Evolutionary conservation across 2,329 filamentous ascomycete species (phyloP).

Genomic region (Camptophora hylomeconis): DNA sequence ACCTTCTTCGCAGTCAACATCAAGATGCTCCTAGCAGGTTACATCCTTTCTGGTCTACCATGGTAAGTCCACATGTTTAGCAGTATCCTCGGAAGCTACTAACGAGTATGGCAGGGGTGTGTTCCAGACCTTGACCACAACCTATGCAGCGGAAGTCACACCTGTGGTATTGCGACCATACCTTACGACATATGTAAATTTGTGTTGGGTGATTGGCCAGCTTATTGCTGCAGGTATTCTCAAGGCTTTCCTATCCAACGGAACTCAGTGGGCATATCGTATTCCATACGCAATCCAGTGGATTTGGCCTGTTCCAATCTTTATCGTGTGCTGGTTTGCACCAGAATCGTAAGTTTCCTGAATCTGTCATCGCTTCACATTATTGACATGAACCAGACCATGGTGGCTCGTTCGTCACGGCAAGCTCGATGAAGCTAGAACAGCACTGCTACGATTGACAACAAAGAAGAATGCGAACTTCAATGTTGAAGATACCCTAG

Average conservation of each 20-base stretch:
- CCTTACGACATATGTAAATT: slow-evolving; percentile 24
- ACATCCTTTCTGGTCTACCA: slow-evolving; percentile 28
- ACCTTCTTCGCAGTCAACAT: slow-evolving; percentile 28
- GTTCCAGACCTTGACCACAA: slow-evolving; percentile 23
- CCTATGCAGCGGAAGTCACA: slow-evolving; percentile 27
- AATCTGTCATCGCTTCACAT: slow-evolving; percentile 49
- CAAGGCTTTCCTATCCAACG: slow-evolving; percentile 18
- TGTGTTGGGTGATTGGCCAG: slow-evolving; percentile 31
- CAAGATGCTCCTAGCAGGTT: slow-evolving; percentile 22
- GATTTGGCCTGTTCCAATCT: slow-evolving; percentile 19
- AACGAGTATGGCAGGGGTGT: slow-evolving; percentile 13
- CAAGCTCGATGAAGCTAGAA: slow-evolving; percentile 34
- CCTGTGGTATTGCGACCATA: slow-evolving; percentile 23
- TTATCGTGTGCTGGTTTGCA: slow-evolving; percentile 14
- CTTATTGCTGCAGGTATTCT: slow-evolving; percentile 25
- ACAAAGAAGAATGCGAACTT: slow-evolving; percentile 17
- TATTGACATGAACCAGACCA: slow-evolving; percentile 58
- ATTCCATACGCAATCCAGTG: slow-evolving; percentile 26
- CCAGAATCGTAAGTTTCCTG: slow-evolving; percentile 40
- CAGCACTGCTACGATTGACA: slow-evolving; percentile 31
- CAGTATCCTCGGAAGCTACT: slow-evolving; percentile 11
- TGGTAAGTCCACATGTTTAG: slow-evolving; percentile 17
- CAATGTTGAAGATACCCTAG: slow-evolving; percentile 20
- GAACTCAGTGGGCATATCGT: slow-evolving; percentile 24
- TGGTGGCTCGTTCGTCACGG: slow-evolving; percentile 42